phyloP scores from a whole-genome alignment of 371 early-diverging fungal species.

The Gilbertella persicaria region DNA sequence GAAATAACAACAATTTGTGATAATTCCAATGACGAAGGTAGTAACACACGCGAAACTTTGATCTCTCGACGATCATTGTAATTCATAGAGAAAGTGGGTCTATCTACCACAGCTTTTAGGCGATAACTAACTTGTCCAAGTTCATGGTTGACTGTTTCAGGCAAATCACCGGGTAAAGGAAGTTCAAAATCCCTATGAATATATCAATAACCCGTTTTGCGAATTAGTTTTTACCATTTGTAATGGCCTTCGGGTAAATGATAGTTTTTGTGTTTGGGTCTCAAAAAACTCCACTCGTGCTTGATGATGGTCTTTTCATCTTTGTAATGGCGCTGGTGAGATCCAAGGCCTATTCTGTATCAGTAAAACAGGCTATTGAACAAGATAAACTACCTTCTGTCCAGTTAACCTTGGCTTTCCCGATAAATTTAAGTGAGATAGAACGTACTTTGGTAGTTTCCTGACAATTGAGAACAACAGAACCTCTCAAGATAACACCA shows the following conservation, averaged over 20 bases:
- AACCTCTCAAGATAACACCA: slow-evolving; percentile 49
- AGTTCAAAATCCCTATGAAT: slow-evolving; percentile 51
- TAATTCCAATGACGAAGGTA: slow-evolving; percentile 43
- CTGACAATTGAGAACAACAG: slow-evolving; percentile 39
- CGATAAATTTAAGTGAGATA: slow-evolving; percentile 42
- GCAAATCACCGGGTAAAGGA: slow-evolving; percentile 53
- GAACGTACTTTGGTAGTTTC: slow-evolving; percentile 47
- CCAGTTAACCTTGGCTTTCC: slow-evolving; percentile 47
- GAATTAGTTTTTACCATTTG: slow-evolving; percentile 38
- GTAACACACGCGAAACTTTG: slow-evolving; percentile 30
- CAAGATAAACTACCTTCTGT: slow-evolving; percentile 39
- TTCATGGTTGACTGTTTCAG: slow-evolving; percentile 44
- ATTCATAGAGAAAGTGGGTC: slow-evolving; percentile 47
- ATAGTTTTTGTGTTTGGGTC: slow-evolving; percentile 35
- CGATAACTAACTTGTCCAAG: slow-evolving; percentile 40
- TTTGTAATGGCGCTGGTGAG: slow-evolving; percentile 47
- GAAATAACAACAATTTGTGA: slow-evolving; percentile 40
- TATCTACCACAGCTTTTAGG: slow-evolving; percentile 45
- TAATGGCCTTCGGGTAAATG: slow-evolving; percentile 41
- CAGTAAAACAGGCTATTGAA: background rate
- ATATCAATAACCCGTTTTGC: slow-evolving; percentile 1
- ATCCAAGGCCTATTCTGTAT: slow-evolving; percentile 45
- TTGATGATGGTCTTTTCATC: slow-evolving; percentile 44
- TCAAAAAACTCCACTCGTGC: slow-evolving; percentile 50
- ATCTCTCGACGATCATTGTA: slow-evolving; percentile 32